Percentiles rank a stretch among this genome's conserved stretches.
phyloP scores from a whole-genome alignment of 768 basidiomycete species.

The Termitomyces sp. region DNA sequence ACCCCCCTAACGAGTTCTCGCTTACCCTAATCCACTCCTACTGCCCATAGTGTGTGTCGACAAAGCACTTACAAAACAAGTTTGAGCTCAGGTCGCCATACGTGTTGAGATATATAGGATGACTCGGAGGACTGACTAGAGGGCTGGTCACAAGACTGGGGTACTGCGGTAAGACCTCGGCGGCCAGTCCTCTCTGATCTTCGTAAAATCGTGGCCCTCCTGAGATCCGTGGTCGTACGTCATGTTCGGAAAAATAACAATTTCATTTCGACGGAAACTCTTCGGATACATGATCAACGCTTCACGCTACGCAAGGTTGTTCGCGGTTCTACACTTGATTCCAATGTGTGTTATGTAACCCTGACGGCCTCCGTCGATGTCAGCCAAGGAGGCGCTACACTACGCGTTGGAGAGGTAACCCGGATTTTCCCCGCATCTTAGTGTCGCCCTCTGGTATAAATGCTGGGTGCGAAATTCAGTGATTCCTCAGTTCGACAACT shows the following conservation, averaged over 20 bases:
- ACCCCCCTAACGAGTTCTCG: too few relatives aligned
- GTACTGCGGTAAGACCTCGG: background rate
- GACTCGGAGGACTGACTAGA: too few relatives aligned
- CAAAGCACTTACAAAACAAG: background rate
- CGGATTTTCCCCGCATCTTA: conserved; percentile 5
- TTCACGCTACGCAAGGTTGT: background rate
- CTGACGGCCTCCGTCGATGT: background rate
- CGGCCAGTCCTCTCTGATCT: background rate
- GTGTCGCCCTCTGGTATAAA: background rate
- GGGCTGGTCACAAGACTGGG: background rate
- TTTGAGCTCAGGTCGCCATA: background rate
- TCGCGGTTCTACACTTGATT: background rate
- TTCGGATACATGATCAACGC: background rate
- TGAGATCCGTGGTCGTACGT: background rate
- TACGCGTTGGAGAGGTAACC: background rate
- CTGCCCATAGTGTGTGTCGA: background rate
- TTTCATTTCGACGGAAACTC: background rate
- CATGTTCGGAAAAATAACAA: background rate
- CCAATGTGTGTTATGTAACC: background rate
- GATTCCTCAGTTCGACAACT: background rate
- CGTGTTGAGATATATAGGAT: background rate
- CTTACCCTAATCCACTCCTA: background rate
- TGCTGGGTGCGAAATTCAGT: background rate
- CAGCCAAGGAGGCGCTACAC: background rate
- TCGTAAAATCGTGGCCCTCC: background rate